phyloP scores from a whole-genome alignment of 805 yeast species.

The Metschnikowia cubensis region DNA sequence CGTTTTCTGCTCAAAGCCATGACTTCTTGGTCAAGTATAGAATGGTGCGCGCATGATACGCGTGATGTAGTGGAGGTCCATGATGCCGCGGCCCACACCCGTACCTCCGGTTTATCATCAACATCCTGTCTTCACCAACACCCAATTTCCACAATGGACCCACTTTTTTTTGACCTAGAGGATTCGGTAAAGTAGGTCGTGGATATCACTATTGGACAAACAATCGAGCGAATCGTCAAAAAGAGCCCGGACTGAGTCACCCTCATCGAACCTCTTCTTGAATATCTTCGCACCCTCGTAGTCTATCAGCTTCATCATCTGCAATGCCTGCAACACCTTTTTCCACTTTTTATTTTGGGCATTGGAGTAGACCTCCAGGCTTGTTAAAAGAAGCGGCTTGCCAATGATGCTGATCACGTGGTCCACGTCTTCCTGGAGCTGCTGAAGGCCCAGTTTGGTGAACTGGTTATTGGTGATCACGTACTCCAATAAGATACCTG shows the following conservation, averaged over 20 bases:
- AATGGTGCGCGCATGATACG: neutral
- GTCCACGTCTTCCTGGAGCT: constrained; percentile 29
- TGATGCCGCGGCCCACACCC: neutral
- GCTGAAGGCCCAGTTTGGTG: constrained; percentile 28
- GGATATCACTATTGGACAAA: constrained; percentile 21
- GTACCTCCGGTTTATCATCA: neutral
- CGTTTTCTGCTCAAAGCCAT: constrained; percentile 26
- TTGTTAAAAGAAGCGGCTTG: constrained; percentile 18
- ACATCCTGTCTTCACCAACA: neutral
- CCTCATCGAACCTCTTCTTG: constrained; percentile 14
- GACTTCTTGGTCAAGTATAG: neutral
- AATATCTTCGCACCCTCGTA: constrained; percentile 19
- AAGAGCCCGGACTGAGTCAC: constrained; percentile 18
- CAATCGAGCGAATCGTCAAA: constrained; percentile 19
- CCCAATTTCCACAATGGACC: neutral
- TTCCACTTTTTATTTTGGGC: constrained; percentile 21
- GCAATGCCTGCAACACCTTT: constrained; percentile 28
- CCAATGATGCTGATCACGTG: constrained; percentile 18
- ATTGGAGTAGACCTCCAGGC: constrained; percentile 18
- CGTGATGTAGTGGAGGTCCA: neutral
- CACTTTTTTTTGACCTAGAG: constrained; percentile 1
- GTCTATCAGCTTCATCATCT: constrained; percentile 26
- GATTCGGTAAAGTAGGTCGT: constrained; percentile 25
- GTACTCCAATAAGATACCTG: constrained; percentile 32
- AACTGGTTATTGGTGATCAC: constrained; percentile 39